Evolutionary conservation across 2,329 filamentous ascomycete species (phyloP), one percentile per base, ranked within the genome.

Genomic region (Diaporthe sp.): DNA sequence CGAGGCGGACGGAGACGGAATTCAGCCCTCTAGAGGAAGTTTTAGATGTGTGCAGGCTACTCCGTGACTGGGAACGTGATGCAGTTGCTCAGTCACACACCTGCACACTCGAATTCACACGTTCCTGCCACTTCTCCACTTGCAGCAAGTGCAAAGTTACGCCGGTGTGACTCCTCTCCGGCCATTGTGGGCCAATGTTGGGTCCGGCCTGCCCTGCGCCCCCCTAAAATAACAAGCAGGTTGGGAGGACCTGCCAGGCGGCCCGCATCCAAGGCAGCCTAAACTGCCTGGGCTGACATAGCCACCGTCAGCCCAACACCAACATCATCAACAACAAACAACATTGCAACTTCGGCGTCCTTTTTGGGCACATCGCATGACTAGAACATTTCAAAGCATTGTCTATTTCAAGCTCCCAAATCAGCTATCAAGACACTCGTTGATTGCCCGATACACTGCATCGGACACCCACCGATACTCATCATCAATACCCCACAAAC

Each of bases 131-230:
- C 6, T 44, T 17, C 34, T n/a, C 9, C 28, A 58, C 13, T 4
- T 31, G 22, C 59, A 46, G n/a, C n/a, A 62, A 34, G 39, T 15
- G 39, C 39, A 31, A 39, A 31, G 9, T 19, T 7, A 3, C 5
- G 39, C 42, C 22, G 17, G 25, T 49, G 42, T 65, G 61, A 65
- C 61, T 49, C 61, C 61, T 49, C 10, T 9, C 61, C 61, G 61
- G 17, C 39, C 61, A 34, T 12, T 13, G 61, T 46, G 61, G 61
- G 42, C n/a, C 61, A 17, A 34, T 13, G 25, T 19, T 34, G 61
- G 59, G 59, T 8, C 25, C 25, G 10, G 61, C 59, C 44, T 31
- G 25, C 42, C 61, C 61, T 65, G 61, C 61, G 61, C 61, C 61
- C 28, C 39, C n/a, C 8, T 17, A 42, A 44, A 65, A 15, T 31